Evolutionary conservation across 192 early-diverging fungal species (phyloP).

Genomic region (Rhizophagus sp.): DNA sequence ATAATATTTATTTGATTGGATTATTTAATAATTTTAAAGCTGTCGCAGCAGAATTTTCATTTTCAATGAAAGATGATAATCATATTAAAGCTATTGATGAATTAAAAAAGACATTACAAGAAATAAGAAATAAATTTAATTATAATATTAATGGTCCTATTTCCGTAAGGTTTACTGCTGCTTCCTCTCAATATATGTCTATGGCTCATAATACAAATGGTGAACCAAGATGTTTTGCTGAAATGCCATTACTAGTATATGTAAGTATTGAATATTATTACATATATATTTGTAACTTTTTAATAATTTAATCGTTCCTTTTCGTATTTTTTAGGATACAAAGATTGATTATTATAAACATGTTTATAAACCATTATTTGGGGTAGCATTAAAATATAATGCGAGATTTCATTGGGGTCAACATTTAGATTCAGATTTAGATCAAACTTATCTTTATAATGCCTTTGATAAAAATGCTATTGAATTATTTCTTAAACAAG

Average conservation of each 20-base stretch:
- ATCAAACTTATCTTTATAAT: background rate
- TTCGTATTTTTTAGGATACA: background rate
- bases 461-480: background rate
- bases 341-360: conserved; percentile 5
- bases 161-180: background rate
- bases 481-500: background rate
- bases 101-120: background rate
- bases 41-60: conserved; percentile 7
- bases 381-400: background rate
- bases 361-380: background rate
- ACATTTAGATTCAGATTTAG: background rate
- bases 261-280: background rate
- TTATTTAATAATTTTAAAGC: conserved; percentile 7
- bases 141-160: conserved; percentile 5
- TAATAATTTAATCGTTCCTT: background rate
- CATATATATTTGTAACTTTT: background rate
- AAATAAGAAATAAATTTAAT: background rate
- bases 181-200: conserved; percentile 11
- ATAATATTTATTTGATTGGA: background rate
- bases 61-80: conserved; percentile 20
- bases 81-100: conserved; percentile 1
- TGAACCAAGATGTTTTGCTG: background rate
- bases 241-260: conserved; percentile 4
- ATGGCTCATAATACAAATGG: background rate
- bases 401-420: conserved; percentile 13